Evolutionary conservation across 495 filamentous ascomycete species (phyloP).

Genomic region (Alectoria sarmentosa): DNA sequence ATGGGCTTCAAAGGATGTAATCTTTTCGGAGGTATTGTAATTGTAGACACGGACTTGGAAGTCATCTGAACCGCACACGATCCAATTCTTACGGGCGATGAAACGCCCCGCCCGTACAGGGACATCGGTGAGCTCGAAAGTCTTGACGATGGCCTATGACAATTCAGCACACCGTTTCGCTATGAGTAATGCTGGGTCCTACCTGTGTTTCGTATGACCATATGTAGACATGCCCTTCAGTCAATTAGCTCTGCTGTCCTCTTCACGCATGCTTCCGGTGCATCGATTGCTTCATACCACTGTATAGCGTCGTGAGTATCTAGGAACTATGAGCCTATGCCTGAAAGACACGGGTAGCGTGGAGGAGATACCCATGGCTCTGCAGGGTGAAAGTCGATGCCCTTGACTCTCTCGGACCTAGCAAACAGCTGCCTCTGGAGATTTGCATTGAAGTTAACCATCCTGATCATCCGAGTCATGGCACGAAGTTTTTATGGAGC

Average conservation of each 20-base stretch:
- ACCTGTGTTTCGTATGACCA: conserved; percentile 98
- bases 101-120: conserved; percentile 96
- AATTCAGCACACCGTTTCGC: neutral
- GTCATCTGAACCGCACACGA: conserved; percentile 96
- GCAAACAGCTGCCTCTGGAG: conserved; percentile 72
- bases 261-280: conserved; percentile 1
- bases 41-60: conserved; percentile 96
- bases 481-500: neutral
- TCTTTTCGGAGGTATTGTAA: conserved; percentile 99
- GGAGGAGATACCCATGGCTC: conserved; percentile 68
- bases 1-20: conserved; percentile 96
- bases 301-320: conserved; percentile 94
- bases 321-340: conserved; percentile 33
- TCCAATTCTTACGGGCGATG: conserved; percentile 98
- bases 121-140: conserved; percentile 98
- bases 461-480: neutral
- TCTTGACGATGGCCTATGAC: conserved; percentile 81
- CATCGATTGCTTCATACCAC: conserved; percentile 51
- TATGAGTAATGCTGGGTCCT: conserved; percentile 20
- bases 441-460: conserved; percentile 30
- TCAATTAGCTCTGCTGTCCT: conserved; percentile 40
- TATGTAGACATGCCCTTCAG: conserved; percentile 75
- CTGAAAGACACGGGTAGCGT: neutral
- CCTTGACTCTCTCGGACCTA: conserved; percentile 87
- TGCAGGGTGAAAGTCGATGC: conserved; percentile 93